Evolutionary conservation across 495 filamentous ascomycete genomes (phyloP), one percentile per base, ranked within the genome.

Genomic region (Penicillium turbatum): DNA sequence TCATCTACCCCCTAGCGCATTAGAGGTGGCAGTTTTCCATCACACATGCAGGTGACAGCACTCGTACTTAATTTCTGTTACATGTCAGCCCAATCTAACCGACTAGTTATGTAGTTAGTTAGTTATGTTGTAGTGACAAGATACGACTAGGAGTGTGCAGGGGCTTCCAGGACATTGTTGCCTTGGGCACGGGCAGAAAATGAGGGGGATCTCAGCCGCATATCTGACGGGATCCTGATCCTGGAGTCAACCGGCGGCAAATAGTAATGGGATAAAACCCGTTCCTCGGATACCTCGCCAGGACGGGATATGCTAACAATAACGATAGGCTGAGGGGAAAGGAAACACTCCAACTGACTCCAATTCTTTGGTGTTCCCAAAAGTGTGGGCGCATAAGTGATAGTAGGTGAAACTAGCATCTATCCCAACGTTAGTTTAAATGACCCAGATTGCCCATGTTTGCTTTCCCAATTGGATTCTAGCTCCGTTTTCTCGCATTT

Each of bases 191-290:
- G 41, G 41, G 41, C 12, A n/a, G 10, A 5, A 27, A 15, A 27
- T 17, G 2, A 5, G 11, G 46, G 32, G 46, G n/a, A 36, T 48
- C 21, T 29, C 46, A 48, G 46, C 32, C 46, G 46, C 46, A 48
- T 27, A 37, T 39, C 10, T 19, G 15, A 39, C 36, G 11, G 17
- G 37, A 16, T 21, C 16, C 9, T 21, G n/a, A n/a, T n/a, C 21
- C 21, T 24, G n/a, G n/a, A n/a, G 4, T 24, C 21, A 24, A 24
- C 21, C 2, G 21, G 21, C n/a, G n/a, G n/a, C n/a, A n/a, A n/a
- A n/a, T n/a, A n/a, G n/a, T n/a, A n/a, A n/a, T n/a, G n/a, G n/a
- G n/a, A n/a, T n/a, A 24, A 24, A 24, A 24, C 21, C n/a, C n/a
- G n/a, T 2, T 24, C 21, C 4, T 24, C 21, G 21, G 21, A 24